Base-by-base conservation (phyloP, 73 alveolate genomes). In the Vitrella brassicaformis region DNA sequence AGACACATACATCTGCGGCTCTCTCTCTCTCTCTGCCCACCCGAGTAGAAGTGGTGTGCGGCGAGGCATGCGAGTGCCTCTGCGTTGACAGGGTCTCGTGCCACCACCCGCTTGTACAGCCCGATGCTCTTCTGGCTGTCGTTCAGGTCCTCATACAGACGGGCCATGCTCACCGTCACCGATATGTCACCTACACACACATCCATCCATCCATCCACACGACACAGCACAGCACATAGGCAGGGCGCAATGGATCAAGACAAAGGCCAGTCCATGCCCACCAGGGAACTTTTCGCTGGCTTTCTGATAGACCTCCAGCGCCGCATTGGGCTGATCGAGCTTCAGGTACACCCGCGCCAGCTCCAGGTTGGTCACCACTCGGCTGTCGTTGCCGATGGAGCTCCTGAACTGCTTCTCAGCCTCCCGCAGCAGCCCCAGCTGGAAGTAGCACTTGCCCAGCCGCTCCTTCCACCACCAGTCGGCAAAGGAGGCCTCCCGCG, bases 391-490 rank as follows among this genome's bases (percentile, higher is more conserved):
- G 80, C 92, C 90, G 68, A 91, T 72, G 10, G 98, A 88, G 32
- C 96, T 85, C 72, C 69, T 71, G 74, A 95, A 88, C 82, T 95
- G 95, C 82, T 90, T 94, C 72, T 95, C 98, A 9, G 98, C 95
- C 31, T 95, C 99, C 75, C 90, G 87, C 47, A 92, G 85, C 79
- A 95, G 75, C 28, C 99, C 99, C 75, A 95, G 84, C 90, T 94
- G 95, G 72, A 92, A 90, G 81, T 95, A 91, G 75, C 95, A 92
- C 78, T 95, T 95, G 64, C 99, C 99, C 32, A 95, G 84, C 72
- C 97, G 80, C 75, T 90, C 95, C 76, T 92, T 95, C 98, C 99
- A 95, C 98, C 98, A 95, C 98, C 99, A 95, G 81, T 95, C 99
- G 31, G 90, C 81, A 73, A 77, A 95, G 46, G 90, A 88, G 47